These are phyloP conservation scores for Crithidia sp. DNA, from an alignment of 208 protist genomes.

Conservation along the genomic window DNA sequence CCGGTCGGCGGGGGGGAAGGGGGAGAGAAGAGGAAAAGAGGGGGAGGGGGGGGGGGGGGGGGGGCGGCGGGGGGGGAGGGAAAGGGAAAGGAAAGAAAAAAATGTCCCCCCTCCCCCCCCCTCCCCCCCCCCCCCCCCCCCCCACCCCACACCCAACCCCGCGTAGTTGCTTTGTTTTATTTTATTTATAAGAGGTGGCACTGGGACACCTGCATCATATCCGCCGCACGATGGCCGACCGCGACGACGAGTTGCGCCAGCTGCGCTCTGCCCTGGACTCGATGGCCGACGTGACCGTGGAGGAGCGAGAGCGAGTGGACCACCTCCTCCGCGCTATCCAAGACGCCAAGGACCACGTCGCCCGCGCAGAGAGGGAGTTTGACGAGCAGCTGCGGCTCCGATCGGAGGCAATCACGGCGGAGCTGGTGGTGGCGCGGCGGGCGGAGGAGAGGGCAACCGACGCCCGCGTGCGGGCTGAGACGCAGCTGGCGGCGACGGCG, in stretches of 20 bases:
- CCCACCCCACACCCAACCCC: too few species aligned
- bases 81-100: too few species aligned
- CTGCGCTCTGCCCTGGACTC: slow-evolving; percentile 22
- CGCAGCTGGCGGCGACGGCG: slow-evolving; percentile 28
- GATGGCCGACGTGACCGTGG: slow-evolving; percentile 20
- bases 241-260: slow-evolving; percentile 4
- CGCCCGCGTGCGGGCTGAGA: slow-evolving; percentile 42
- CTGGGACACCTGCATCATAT: background rate
- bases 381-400: slow-evolving; percentile 43
- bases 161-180: too few species aligned
- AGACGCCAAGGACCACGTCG: slow-evolving; percentile 32
- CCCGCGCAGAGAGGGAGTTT: slow-evolving; percentile 39
- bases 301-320: slow-evolving; percentile 22
- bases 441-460: slow-evolving; percentile 43
- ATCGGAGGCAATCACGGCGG: slow-evolving; percentile 24
- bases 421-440: slow-evolving; percentile 49
- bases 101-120: too few species aligned
- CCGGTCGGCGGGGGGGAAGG: too few species aligned
- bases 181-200: too few species aligned
- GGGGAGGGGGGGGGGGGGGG: too few species aligned
- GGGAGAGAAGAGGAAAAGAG: too few species aligned
- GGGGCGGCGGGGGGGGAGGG: too few species aligned
- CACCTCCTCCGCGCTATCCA: slow-evolving; percentile 30
- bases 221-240: background rate
- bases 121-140: too few species aligned